These are phyloP conservation scores for Calycina herbarum DNA, from an alignment of 2,329 filamentous ascomycete genomes.

Conservation along the genomic window DNA sequence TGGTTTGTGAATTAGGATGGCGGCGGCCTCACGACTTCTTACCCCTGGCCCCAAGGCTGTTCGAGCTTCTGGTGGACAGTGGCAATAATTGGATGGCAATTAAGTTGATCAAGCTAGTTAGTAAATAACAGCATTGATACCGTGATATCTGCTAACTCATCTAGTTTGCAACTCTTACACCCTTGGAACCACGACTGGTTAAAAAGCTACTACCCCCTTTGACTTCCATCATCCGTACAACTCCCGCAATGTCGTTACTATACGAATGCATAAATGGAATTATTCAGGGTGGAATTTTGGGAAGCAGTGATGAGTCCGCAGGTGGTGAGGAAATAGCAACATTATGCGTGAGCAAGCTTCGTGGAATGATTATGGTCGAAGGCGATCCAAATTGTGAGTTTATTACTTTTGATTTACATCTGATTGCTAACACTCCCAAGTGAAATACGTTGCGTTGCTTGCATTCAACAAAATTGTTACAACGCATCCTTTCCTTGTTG, in stretches of 20 bases:
- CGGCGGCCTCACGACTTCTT: constrained; percentile 91
- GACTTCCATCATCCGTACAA: constrained; percentile 90
- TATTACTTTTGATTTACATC: constrained; percentile 18
- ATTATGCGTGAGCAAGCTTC: constrained; percentile 87
- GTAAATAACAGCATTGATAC: constrained; percentile 34
- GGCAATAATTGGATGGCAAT: constrained; percentile 99
- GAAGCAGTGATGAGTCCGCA: constrained; percentile 73
- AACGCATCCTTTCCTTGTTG: constrained; percentile 85
- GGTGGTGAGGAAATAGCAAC: constrained; percentile 90
- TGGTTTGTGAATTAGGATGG: constrained; percentile 95
- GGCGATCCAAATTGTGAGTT: constrained; percentile 86
- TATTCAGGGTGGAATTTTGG: constrained; percentile 92
- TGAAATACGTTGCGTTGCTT: constrained; percentile 95
- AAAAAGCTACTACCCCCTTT: constrained; percentile 89
- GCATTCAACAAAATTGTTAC: constrained; percentile 93
- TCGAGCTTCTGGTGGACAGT: constrained; percentile 86
- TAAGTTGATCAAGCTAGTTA: constrained; percentile 93
- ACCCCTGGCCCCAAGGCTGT: constrained; percentile 84
- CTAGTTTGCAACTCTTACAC: constrained; percentile 91
- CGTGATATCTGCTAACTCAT: constrained; percentile 5
- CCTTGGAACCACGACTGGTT: constrained; percentile 85
- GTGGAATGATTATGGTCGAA: constrained; percentile 91
- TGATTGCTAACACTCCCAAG: constrained; percentile 45
- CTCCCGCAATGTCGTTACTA: constrained; percentile 93
- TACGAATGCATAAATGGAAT: constrained; percentile 99